Percentiles rank a stretch among this genome's conserved stretches.
Evolutionary conservation across 2,329 filamentous ascomycete genomes (phyloP).

Genomic region (Oidium heveae): DNA sequence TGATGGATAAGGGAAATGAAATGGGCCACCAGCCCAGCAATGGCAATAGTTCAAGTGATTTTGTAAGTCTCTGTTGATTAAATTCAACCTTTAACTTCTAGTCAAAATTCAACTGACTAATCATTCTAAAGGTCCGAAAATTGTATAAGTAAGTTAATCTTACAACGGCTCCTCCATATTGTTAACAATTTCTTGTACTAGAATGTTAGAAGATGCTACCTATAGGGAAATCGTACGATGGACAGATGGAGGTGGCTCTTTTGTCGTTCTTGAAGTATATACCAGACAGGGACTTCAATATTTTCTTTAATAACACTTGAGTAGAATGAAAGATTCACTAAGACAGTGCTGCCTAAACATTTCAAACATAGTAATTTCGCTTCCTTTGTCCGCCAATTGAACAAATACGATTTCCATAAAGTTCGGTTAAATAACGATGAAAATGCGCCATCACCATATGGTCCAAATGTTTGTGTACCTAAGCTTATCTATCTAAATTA

Average conservation of each 20-base stretch:
- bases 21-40: slow-evolving; percentile 23
- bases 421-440: slow-evolving; percentile 79
- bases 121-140: slow-evolving; percentile 56
- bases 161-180: slow-evolving; percentile 4
- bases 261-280: slow-evolving; percentile 82
- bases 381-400: slow-evolving; percentile 82
- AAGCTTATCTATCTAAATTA: not conserved
- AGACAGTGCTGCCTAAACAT: slow-evolving; percentile 86
- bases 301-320: slow-evolving; percentile 6
- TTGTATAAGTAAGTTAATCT: slow-evolving; percentile 59
- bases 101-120: slow-evolving; percentile 3
- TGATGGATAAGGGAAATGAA: slow-evolving; percentile 12
- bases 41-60: slow-evolving; percentile 59
- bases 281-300: not conserved
- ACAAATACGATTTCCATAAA: slow-evolving; percentile 98
- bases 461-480: slow-evolving; percentile 36
- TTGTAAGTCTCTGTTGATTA: slow-evolving; percentile 41
- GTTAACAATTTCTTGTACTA: slow-evolving; percentile 18
- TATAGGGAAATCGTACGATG: slow-evolving; percentile 86
- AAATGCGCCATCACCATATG: slow-evolving; percentile 57
- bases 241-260: slow-evolving; percentile 85
- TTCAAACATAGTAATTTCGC: slow-evolving; percentile 99
- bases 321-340: slow-evolving; percentile 95
- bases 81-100: not conserved
- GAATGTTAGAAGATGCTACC: slow-evolving; percentile 88